Conservation (phyloP, 1,139 yeast genomes). For the Taphrina betulina region DNA sequence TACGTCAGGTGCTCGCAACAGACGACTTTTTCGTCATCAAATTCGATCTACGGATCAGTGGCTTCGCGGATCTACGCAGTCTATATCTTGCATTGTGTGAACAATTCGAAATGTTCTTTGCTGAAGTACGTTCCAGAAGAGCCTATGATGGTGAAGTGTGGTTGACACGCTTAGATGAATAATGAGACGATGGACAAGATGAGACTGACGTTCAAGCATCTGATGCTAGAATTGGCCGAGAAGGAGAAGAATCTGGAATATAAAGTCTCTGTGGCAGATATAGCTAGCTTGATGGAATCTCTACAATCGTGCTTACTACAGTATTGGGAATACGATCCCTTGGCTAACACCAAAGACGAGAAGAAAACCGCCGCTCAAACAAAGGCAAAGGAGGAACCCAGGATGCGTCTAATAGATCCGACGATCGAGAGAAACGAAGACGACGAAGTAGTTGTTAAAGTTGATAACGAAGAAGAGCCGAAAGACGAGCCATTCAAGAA, state of each 20-base stretch:
- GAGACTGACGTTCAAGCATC: conserved; percentile 18
- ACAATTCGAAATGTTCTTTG: conserved; percentile 17
- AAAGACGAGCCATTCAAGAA: conserved; percentile 7
- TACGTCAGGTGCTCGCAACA: conserved; percentile 24
- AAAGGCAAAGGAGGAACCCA: not conserved
- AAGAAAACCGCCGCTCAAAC: not conserved
- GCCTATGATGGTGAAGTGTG: not conserved
- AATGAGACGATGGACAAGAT: conserved; percentile 13
- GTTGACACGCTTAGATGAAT: not conserved
- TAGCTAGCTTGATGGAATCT: conserved; percentile 27
- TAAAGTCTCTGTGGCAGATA: conserved; percentile 25
- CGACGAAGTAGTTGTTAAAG: not conserved
- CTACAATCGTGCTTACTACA: conserved; percentile 21
- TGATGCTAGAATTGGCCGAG: conserved; percentile 21
- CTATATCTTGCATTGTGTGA: conserved; percentile 21
- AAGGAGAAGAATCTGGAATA: conserved; percentile 9
- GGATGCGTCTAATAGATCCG: not conserved
- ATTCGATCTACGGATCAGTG: conserved; percentile 24
- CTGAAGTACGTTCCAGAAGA: conserved; percentile 1
- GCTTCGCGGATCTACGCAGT: conserved; percentile 24
- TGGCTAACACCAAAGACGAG: conserved; percentile 1
- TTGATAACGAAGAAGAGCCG: not conserved
- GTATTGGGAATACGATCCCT: conserved; percentile 20
- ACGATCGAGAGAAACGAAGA: not conserved
- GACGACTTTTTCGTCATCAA: conserved; percentile 23